phyloP scores from a whole-genome alignment of 2,329 filamentous ascomycete genomes.

The Monilinia aucupariae region DNA sequence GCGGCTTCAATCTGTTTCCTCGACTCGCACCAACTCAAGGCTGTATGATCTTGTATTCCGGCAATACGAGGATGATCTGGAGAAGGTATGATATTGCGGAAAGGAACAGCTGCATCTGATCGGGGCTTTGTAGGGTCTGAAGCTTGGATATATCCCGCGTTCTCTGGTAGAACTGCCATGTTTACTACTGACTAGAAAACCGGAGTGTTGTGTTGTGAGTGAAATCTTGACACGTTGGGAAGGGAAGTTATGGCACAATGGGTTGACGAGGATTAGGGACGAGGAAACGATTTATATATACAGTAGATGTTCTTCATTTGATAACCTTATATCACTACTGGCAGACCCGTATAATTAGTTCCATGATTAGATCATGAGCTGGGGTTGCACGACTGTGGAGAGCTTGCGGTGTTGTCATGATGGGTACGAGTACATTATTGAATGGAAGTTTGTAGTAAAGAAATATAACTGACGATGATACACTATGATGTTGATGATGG shows the following conservation, averaged over 20 bases:
- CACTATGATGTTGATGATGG: too few relatives aligned
- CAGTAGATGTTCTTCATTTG: constrained; percentile 6
- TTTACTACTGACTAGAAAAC: constrained; percentile 13
- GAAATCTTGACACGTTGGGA: not conserved
- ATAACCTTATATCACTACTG: too few relatives aligned
- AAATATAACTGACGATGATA: too few relatives aligned
- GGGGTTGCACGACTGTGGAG: constrained; percentile 3
- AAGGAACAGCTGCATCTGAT: constrained; percentile 31
- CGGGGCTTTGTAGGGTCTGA: constrained; percentile 30
- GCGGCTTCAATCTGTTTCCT: constrained; percentile 32
- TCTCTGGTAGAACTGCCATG: constrained; percentile 26
- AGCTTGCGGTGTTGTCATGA: constrained; percentile 1
- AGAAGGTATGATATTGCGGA: constrained; percentile 28
- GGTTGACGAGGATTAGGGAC: not conserved
- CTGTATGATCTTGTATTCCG: constrained; percentile 30
- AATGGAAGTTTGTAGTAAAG: too few relatives aligned
- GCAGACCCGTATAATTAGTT: not conserved
- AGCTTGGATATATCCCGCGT: constrained; percentile 28
- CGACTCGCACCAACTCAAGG: constrained; percentile 31
- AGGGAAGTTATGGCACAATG: constrained; percentile 8
- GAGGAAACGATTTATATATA: constrained; percentile 3
- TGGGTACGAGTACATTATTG: too few relatives aligned
- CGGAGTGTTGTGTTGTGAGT: not conserved
- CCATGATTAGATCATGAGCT: not conserved
- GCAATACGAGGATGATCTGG: constrained; percentile 29